phyloP scores from a whole-genome alignment of 495 filamentous ascomycete species.

The Physcia stellaris region DNA sequence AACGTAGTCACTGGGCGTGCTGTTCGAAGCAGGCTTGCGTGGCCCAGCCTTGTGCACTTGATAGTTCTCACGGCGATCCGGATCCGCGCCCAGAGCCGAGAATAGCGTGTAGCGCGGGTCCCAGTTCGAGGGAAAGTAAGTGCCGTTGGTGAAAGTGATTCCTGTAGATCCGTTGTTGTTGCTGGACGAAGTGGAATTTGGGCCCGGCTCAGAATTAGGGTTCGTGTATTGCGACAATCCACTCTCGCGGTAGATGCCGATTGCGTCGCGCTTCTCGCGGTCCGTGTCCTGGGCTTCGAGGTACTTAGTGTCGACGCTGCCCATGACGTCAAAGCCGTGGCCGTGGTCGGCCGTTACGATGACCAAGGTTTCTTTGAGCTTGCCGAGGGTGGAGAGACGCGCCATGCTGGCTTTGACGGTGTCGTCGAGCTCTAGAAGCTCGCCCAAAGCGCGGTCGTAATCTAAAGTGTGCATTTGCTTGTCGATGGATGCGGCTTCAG shows the following conservation, averaged over 20 bases:
- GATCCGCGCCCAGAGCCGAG: constrained; percentile 46
- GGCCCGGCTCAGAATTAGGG: constrained; percentile 14
- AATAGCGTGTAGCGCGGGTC: constrained; percentile 63
- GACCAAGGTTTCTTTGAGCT: constrained; percentile 52
- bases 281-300: constrained; percentile 41
- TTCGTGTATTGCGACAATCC: constrained; percentile 55
- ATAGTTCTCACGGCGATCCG: constrained; percentile 56
- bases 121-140: constrained; percentile 62
- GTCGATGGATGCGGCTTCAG: constrained; percentile 62
- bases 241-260: constrained; percentile 52
- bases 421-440: constrained; percentile 64
- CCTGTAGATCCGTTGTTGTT: constrained; percentile 21
- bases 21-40: constrained; percentile 38
- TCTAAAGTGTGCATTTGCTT: constrained; percentile 69
- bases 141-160: constrained; percentile 44
- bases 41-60: constrained; percentile 42
- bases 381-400: constrained; percentile 40
- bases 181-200: constrained; percentile 18
- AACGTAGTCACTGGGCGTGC: constrained; percentile 33
- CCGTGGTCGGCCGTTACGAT: constrained; percentile 66
- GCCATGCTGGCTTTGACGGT: constrained; percentile 53
- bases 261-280: constrained; percentile 49
- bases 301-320: constrained; percentile 43
- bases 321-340: constrained; percentile 57
- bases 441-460: constrained; percentile 62